phyloP scores from a whole-genome alignment of 306 rosid species.

The cucumber (Cucumis sativus) region DNA sequence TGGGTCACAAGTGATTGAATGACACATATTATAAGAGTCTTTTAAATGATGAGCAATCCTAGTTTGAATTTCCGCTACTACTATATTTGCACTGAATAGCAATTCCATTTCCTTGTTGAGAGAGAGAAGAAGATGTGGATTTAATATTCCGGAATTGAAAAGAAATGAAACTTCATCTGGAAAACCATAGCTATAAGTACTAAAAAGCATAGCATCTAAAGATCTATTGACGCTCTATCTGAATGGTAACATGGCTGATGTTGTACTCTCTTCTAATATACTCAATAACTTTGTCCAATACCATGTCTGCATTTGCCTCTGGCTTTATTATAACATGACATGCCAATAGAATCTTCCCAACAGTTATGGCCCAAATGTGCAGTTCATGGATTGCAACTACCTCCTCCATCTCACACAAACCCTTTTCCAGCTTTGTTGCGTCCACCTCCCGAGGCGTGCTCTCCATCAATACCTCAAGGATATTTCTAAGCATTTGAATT shows the following conservation, averaged over 20 bases:
- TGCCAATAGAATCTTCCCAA: constrained; percentile 36
- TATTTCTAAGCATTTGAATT: constrained; percentile 41
- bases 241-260: constrained; percentile 41
- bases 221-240: constrained; percentile 37
- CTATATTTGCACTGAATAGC: background rate
- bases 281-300: constrained; percentile 29
- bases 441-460: constrained; percentile 49
- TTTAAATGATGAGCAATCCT: background rate
- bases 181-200: background rate
- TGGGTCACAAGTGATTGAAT: no score
- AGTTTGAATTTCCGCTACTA: background rate
- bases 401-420: constrained; percentile 46
- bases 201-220: background rate
- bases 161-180: background rate
- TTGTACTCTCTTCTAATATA: constrained; percentile 28
- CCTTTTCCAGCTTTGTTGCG: constrained; percentile 41
- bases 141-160: background rate
- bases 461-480: constrained; percentile 52
- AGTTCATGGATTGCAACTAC: constrained; percentile 33
- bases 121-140: background rate
- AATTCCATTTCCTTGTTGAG: background rate
- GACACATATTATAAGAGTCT: background rate
- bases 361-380: constrained; percentile 38
- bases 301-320: constrained; percentile 35
- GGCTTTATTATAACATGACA: constrained; percentile 36